Evolutionary conservation across 768 basidiomycete genomes (phyloP).

Genomic region (Mrakia frigida): DNA sequence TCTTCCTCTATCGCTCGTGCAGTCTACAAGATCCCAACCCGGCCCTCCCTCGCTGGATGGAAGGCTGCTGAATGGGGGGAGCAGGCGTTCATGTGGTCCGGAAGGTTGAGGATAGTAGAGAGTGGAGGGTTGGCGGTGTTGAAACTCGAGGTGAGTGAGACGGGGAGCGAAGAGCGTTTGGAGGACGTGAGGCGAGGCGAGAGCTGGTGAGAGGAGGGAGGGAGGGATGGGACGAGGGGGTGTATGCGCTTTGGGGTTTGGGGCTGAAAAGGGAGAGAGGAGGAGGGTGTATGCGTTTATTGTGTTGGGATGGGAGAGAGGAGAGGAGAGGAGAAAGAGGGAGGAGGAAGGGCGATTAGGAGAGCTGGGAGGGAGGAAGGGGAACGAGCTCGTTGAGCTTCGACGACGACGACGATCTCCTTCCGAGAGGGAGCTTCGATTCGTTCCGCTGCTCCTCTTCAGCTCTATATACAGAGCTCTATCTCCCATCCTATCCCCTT

Average conservation of each 20-base stretch:
- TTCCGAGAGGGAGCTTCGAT: no score
- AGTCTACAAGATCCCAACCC: conserved; percentile 89
- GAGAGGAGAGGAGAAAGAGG: not conserved
- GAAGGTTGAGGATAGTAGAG: conserved; percentile 78
- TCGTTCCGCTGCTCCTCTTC: no score
- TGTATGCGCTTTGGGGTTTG: no score
- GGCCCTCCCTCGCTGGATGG: conserved; percentile 81
- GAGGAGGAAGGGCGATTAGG: not conserved
- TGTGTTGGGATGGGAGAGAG: not conserved
- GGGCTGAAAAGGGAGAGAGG: no score
- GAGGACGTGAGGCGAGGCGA: not conserved
- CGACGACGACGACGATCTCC: no score
- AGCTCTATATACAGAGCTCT: no score
- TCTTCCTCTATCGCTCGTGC: conserved; percentile 19
- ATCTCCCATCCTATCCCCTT: not conserved
- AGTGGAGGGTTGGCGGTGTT: conserved; percentile 62
- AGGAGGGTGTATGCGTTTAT: no score
- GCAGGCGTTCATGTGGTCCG: conserved; percentile 85
- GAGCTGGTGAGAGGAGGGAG: no score
- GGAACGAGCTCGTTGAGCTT: not conserved
- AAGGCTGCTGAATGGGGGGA: conserved; percentile 91
- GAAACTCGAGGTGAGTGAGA: conserved; percentile 75
- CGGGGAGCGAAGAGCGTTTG: no score
- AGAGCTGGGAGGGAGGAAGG: not conserved
- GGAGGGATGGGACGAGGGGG: no score